Evolutionary conservation across 208 protist species (phyloP), one percentile per base, ranked within the genome.

Genomic region (Trypanosomatidae sp.): DNA sequence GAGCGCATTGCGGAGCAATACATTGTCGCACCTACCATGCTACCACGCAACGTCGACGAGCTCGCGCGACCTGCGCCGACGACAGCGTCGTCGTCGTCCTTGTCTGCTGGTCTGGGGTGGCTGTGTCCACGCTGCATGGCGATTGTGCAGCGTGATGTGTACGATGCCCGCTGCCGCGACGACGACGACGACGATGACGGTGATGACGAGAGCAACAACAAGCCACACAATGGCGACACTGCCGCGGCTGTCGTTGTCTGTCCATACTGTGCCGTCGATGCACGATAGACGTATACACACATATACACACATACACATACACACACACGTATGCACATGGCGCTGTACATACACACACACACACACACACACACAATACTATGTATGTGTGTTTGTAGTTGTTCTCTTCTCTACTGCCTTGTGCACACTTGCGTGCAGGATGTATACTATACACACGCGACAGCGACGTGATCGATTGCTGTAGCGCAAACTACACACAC

Each of bases 111-210:
- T 43, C 40, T 85, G 42, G 81, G 54, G 20, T 86, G 81, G 77
- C 53, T 86, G 33, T 86, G 76, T 39, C 67, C 81, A 3, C 46
- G 39, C 10, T 86, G 76, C 56, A 82, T 83, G 63, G 64, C 65
- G 10, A 60, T 85, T 4, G 41, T 79, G 43, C 48, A 66, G 23
- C 68, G 76, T 8, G 30, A 25, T 22, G 15, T 46, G 7, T 16
- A 15, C 13, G 80, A 78, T 0, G 43, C 43, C 27, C 25, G 43
- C 22, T 45, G 37, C 30, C 23, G 51, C 40, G 24, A 20, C 33
- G 0, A 15, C 19, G 45, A 43, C 27, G 20, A 15, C 39, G 15
- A 8, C 15, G 15, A 11, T 33, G 16, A 4, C 20, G 13, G 41
- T 37, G 28, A 67, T 23, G 35, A 42, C 11, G 32, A 35, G 16